phyloP scores from a whole-genome alignment of 345 rosid species.

The Durio zibethinus region DNA sequence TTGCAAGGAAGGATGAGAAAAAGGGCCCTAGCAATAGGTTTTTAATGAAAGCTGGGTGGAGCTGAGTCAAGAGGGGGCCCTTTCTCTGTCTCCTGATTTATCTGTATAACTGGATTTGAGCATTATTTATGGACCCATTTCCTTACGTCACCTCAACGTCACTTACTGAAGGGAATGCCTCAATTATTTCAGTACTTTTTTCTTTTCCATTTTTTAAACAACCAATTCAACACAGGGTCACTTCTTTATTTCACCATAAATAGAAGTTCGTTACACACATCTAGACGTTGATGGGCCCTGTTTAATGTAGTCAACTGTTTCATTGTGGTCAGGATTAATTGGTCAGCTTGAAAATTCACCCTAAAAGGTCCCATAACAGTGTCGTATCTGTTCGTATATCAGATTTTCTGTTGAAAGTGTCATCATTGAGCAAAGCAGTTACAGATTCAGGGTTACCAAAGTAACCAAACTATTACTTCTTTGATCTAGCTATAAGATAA shows the following conservation, averaged over 20 bases:
- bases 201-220: too few relatives aligned
- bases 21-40: not conserved
- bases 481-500: not conserved
- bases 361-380: not conserved
- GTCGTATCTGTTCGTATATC: not conserved
- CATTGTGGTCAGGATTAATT: too few relatives aligned
- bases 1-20: not conserved
- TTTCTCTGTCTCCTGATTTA: not conserved
- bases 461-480: not conserved
- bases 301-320: not conserved
- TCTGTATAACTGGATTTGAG: not conserved
- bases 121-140: not conserved
- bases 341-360: too few relatives aligned
- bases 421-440: not conserved
- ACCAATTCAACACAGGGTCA: too few relatives aligned
- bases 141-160: constrained; percentile 1
- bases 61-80: not conserved
- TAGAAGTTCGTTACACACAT: not conserved
- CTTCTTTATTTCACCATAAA: not conserved
- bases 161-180: constrained; percentile 1
- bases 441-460: not conserved
- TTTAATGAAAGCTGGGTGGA: not conserved
- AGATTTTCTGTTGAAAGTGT: not conserved
- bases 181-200: constrained; percentile 1
- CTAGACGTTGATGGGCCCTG: too few relatives aligned